phyloP scores from a whole-genome alignment of 2,329 filamentous ascomycete species.

The Aspergillus sp. region DNA sequence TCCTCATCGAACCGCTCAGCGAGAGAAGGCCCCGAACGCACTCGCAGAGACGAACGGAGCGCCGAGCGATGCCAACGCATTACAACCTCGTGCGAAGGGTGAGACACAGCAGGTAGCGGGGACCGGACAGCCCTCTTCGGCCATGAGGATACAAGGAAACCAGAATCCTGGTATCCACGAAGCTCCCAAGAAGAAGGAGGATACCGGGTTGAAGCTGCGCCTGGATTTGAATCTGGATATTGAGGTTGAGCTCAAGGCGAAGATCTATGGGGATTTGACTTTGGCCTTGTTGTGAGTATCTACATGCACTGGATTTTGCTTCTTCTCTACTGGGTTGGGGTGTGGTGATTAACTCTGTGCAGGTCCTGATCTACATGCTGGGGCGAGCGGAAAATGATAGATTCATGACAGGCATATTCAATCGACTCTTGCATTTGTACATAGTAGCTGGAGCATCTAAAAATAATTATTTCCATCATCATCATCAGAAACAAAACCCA shows the following conservation, averaged over 20 bases:
- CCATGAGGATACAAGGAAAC: background rate
- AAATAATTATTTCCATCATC: no score
- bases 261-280: conserved; percentile 82
- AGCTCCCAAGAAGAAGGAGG: background rate
- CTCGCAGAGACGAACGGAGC: no score
- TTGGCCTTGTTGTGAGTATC: conserved; percentile 73
- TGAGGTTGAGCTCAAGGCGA: conserved; percentile 83
- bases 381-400: no score
- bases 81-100: no score
- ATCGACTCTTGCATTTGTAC: no score
- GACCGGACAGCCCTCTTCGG: no score
- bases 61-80: no score
- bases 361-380: background rate
- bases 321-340: background rate
- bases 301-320: background rate
- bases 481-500: no score
- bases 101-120: no score
- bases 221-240: conserved; percentile 81
- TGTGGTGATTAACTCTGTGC: background rate
- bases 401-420: no score
- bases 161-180: background rate
- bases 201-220: conserved; percentile 57
- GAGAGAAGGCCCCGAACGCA: background rate
- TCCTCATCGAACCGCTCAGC: background rate
- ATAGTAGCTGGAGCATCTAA: no score